Conservation (phyloP, 495 filamentous ascomycete species). For the Penicillium soppii region DNA sequence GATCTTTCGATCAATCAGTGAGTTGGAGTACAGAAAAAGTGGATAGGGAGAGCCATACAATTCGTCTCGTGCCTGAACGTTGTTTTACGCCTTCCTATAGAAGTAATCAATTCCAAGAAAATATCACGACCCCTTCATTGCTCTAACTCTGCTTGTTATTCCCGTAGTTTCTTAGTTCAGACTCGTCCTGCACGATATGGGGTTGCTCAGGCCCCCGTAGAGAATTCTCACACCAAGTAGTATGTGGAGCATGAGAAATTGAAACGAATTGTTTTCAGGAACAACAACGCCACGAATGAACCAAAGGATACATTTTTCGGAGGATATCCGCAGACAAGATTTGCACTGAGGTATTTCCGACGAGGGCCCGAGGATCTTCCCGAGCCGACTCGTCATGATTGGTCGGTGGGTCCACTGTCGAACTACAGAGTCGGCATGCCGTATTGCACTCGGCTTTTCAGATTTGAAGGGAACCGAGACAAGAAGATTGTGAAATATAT, state of each 20-base stretch:
- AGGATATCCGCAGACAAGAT: conserved; percentile 6
- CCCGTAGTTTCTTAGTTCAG: background rate
- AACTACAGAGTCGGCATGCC: conserved; percentile 11
- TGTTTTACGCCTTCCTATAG: background rate
- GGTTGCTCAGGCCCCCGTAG: background rate
- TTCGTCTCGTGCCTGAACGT: background rate
- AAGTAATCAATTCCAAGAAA: background rate
- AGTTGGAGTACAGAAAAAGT: background rate
- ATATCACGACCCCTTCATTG: background rate
- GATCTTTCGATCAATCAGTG: background rate
- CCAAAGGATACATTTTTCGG: conserved; percentile 7
- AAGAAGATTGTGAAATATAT: too few relatives aligned
- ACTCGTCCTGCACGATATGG: background rate
- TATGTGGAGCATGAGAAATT: conserved; percentile 15
- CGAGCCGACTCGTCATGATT: conserved; percentile 8
- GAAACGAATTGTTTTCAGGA: conserved; percentile 11
- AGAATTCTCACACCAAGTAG: background rate
- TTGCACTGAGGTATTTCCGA: conserved; percentile 14
- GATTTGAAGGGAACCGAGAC: too few relatives aligned
- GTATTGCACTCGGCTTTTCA: background rate
- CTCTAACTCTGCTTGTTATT: background rate
- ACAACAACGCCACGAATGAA: conserved; percentile 8
- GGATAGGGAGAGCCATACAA: background rate
- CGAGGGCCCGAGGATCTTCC: conserved; percentile 19
- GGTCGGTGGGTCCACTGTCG: background rate